phyloP scores from a whole-genome alignment of 2,329 filamentous ascomycete species.

The Alternaria hordeiaustralica region DNA sequence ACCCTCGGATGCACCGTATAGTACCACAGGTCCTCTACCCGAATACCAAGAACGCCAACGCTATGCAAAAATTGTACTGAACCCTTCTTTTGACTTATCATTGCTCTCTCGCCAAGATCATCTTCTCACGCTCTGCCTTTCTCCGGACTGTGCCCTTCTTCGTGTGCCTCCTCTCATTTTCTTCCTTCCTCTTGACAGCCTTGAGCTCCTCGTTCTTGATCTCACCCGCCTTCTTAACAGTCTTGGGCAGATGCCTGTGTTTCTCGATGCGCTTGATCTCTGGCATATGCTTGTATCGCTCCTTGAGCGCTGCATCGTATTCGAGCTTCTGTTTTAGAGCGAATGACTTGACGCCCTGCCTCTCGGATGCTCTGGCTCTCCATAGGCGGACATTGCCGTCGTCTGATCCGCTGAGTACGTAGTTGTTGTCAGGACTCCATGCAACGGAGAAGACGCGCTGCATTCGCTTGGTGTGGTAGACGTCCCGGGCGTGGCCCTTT shows the following conservation, averaged over 20 bases:
- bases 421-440: conserved; percentile 89
- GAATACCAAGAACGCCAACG: conserved; percentile 37
- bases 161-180: conserved; percentile 92
- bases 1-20: not conserved
- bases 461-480: conserved; percentile 98
- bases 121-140: conserved; percentile 87
- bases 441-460: conserved; percentile 86
- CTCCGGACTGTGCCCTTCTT: conserved; percentile 80
- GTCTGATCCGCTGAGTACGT: conserved; percentile 88
- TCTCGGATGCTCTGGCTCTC: conserved; percentile 82
- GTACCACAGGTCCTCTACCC: not conserved
- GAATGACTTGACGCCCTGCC: conserved; percentile 84
- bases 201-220: conserved; percentile 91
- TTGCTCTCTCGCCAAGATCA: conserved; percentile 75
- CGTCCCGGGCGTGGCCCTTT: conserved; percentile 83
- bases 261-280: conserved; percentile 89
- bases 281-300: conserved; percentile 92
- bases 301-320: conserved; percentile 84
- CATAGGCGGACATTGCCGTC: conserved; percentile 92
- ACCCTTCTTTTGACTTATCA: conserved; percentile 39
- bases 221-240: conserved; percentile 93
- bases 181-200: conserved; percentile 86
- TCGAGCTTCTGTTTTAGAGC: conserved; percentile 87
- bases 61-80: conserved; percentile 34
- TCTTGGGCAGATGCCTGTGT: conserved; percentile 89